Conservation (phyloP, 257 asterid genomes). For the Schizonepeta tenuifolia region DNA sequence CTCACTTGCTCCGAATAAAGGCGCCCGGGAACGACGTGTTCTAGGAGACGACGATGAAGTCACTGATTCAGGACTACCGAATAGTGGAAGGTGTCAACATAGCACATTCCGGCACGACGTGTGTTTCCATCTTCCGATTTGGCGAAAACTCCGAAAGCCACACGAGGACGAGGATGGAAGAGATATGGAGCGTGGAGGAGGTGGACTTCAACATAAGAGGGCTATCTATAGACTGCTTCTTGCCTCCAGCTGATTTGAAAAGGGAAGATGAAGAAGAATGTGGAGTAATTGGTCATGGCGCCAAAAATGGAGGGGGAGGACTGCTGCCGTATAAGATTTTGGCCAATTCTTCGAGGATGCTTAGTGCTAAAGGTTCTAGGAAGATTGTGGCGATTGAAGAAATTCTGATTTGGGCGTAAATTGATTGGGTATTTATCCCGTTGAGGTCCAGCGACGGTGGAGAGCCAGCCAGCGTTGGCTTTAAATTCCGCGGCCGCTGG, state of each 20-base stretch:
- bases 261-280: slow-evolving; percentile 65
- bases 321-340: slow-evolving; percentile 41
- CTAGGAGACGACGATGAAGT: slow-evolving; percentile 90
- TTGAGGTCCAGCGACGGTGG: no score
- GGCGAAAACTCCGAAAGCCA: slow-evolving; percentile 64
- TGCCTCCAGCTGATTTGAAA: slow-evolving; percentile 82
- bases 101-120: slow-evolving; percentile 74
- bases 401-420: no score
- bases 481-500: no score
- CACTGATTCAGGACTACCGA: slow-evolving; percentile 68
- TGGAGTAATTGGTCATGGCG: slow-evolving; percentile 30
- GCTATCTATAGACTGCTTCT: slow-evolving; percentile 59
- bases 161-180: slow-evolving; percentile 80
- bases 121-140: slow-evolving; percentile 62
- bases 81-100: slow-evolving; percentile 77
- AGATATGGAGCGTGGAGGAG: slow-evolving; percentile 81
- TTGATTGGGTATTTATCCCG: no score
- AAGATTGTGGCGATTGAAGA: slow-evolving; percentile 71
- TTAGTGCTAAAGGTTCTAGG: slow-evolving; percentile 39
- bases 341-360: slow-evolving; percentile 42
- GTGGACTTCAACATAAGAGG: slow-evolving; percentile 86
- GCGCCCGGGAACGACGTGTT: slow-evolving; percentile 60
- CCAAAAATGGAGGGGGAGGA: slow-evolving; percentile 34
- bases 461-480: no score
- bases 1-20: slow-evolving; percentile 59